A percentile compares a stretch with the other conserved stretches of the same genome.
Conservation (phyloP, 75 land plant species). For the Sequoia sempervirens region DNA sequence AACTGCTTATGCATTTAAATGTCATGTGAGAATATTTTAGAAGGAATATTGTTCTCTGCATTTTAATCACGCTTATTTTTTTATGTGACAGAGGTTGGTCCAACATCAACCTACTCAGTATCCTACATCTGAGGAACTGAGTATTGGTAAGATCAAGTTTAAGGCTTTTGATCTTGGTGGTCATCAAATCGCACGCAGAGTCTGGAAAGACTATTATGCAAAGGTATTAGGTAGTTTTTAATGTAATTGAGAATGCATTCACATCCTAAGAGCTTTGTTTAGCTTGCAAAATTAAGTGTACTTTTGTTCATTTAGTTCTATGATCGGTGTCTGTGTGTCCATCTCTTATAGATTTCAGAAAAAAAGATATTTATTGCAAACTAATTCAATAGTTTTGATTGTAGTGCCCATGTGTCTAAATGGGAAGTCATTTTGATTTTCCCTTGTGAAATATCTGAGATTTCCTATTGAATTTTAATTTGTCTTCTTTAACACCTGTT, state of each 20-base stretch:
- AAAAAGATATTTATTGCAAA: neutral
- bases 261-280: neutral
- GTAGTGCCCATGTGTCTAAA: neutral
- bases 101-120: conserved; percentile 73
- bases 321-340: neutral
- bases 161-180: conserved; percentile 73
- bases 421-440: neutral
- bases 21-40: neutral
- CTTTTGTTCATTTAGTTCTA: neutral
- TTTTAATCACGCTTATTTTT: neutral
- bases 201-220: conserved; percentile 75
- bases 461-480: neutral
- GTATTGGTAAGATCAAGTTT: conserved; percentile 68
- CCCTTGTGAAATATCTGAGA: neutral
- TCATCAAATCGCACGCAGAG: conserved; percentile 69
- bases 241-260: neutral
- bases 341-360: too few species aligned
- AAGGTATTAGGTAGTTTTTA: conserved; percentile 28
- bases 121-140: conserved; percentile 69
- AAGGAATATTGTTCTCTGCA: neutral
- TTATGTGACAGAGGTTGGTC: conserved; percentile 33
- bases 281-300: neutral
- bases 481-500: neutral
- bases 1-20: neutral
- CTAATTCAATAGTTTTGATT: neutral